phyloP scores from a whole-genome alignment of 2,329 filamentous ascomycete genomes.

The Neofusicoccum sp. region DNA sequence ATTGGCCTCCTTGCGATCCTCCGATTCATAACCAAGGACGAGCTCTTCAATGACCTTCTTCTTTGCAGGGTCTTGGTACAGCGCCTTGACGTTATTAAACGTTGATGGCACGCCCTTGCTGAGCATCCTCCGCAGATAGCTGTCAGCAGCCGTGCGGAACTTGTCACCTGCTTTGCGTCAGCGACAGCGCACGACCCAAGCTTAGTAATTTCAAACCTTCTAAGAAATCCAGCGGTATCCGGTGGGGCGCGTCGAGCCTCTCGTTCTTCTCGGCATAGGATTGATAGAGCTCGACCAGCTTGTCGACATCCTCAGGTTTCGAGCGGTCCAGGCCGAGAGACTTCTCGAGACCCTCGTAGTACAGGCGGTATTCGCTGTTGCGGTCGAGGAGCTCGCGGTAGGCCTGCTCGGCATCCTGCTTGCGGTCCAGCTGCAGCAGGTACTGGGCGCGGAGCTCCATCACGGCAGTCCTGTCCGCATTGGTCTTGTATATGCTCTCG shows the following conservation, averaged over 20 bases:
- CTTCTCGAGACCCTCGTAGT: slow-evolving; percentile 76
- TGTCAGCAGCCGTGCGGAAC: slow-evolving; percentile 74
- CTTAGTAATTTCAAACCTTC: slow-evolving; percentile 52
- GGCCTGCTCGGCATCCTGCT: slow-evolving; percentile 75
- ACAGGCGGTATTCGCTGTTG: slow-evolving; percentile 82
- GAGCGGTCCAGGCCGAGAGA: slow-evolving; percentile 62
- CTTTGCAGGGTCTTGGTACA: slow-evolving; percentile 78
- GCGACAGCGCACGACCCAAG: neutral
- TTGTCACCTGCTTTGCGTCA: slow-evolving; percentile 59
- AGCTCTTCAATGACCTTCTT: slow-evolving; percentile 72
- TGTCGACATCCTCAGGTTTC: slow-evolving; percentile 64
- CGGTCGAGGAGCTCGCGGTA: slow-evolving; percentile 80
- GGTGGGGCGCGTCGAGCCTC: slow-evolving; percentile 77
- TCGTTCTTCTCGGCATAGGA: slow-evolving; percentile 79
- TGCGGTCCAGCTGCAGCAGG: slow-evolving; percentile 71
- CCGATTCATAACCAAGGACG: slow-evolving; percentile 73
- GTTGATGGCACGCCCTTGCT: slow-evolving; percentile 92
- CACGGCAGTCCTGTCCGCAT: slow-evolving; percentile 78
- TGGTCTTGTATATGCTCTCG: slow-evolving; percentile 71
- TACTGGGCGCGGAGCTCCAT: slow-evolving; percentile 86
- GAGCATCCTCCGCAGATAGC: slow-evolving; percentile 80
- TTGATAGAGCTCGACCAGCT: slow-evolving; percentile 73
- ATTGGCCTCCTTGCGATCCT: slow-evolving; percentile 47
- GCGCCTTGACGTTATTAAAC: slow-evolving; percentile 92
- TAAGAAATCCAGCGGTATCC: slow-evolving; percentile 87